phyloP scores from a whole-genome alignment of 1,284 basidiomycete genomes.

The Fomitiporia mediterranea region DNA sequence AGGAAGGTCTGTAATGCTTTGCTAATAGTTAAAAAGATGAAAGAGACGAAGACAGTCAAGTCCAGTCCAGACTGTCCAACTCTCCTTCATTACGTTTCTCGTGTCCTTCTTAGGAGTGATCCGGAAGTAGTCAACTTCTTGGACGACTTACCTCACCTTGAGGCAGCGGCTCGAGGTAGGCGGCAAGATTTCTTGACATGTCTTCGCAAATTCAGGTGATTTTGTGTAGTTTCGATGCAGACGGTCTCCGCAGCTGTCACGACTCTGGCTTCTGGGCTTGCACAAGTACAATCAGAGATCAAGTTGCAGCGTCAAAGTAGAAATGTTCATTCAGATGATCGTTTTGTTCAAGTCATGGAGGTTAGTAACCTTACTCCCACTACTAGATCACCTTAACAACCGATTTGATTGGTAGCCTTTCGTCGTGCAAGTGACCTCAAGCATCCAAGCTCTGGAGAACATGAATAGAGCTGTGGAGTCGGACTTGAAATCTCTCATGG shows the following conservation, averaged over 20 bases:
- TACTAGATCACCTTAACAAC: conserved; percentile 1
- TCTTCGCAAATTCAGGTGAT: conserved; percentile 12
- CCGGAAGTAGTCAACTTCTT: conserved; percentile 67
- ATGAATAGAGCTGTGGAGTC: conserved; percentile 52
- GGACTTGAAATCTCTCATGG: conserved; percentile 55
- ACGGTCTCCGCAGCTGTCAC: conserved; percentile 57
- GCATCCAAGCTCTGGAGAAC: conserved; percentile 60
- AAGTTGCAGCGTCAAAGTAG: conserved; percentile 34
- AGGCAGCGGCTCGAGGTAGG: conserved; percentile 77
- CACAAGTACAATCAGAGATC: conserved; percentile 57
- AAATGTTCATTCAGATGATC: conserved; percentile 43
- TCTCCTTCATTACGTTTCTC: conserved; percentile 81
- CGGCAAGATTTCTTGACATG: neutral
- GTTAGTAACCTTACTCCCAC: conserved; percentile 31
- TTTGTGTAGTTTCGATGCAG: conserved; percentile 64
- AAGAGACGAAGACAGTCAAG: conserved; percentile 77
- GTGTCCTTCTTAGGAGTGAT: conserved; percentile 67
- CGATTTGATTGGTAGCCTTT: conserved; percentile 46
- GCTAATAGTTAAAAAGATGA: conserved; percentile 47
- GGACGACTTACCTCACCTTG: conserved; percentile 77
- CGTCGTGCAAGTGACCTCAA: conserved; percentile 41
- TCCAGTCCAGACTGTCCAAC: conserved; percentile 72
- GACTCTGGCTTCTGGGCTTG: conserved; percentile 52
- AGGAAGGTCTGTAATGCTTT: conserved; percentile 3
- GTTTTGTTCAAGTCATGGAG: conserved; percentile 64